Conservation (phyloP, 1,284 basidiomycete species). For the Heterobasidion occidentale region DNA sequence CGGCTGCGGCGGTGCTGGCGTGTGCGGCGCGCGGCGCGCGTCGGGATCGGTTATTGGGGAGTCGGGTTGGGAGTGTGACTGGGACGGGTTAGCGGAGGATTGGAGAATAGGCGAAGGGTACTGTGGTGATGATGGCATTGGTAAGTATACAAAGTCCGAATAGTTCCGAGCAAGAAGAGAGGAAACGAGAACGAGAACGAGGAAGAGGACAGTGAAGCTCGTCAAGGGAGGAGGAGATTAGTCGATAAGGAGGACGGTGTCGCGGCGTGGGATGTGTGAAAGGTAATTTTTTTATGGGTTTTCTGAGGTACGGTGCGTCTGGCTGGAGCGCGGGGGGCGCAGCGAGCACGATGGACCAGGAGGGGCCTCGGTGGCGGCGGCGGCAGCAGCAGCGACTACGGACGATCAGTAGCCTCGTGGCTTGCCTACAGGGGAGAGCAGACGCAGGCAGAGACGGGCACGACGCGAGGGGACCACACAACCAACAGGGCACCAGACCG, state of each 20-base stretch:
- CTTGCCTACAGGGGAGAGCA: neutral
- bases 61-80: neutral
- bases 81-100: neutral
- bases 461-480: neutral
- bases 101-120: neutral
- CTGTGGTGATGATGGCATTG: neutral
- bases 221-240: neutral
- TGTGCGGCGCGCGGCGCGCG: neutral
- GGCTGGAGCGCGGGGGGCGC: neutral
- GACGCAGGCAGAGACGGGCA: neutral
- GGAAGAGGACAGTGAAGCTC: no score
- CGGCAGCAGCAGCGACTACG: no score
- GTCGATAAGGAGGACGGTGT: neutral
- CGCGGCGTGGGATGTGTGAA: neutral
- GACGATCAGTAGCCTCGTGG: neutral
- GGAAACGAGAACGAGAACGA: neutral
- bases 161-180: neutral
- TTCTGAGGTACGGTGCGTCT: neutral
- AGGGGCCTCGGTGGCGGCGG: neutral
- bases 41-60: neutral
- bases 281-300: neutral
- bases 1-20: no score
- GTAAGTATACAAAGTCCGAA: neutral
- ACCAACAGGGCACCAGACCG: neutral
- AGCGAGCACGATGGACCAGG: neutral